Percentiles rank a stretch among this genome's conserved stretches.
These are phyloP conservation scores for Pyrenochaeta sp. DNA, from an alignment of 2,329 filamentous ascomycete species.

Conservation along the genomic window DNA sequence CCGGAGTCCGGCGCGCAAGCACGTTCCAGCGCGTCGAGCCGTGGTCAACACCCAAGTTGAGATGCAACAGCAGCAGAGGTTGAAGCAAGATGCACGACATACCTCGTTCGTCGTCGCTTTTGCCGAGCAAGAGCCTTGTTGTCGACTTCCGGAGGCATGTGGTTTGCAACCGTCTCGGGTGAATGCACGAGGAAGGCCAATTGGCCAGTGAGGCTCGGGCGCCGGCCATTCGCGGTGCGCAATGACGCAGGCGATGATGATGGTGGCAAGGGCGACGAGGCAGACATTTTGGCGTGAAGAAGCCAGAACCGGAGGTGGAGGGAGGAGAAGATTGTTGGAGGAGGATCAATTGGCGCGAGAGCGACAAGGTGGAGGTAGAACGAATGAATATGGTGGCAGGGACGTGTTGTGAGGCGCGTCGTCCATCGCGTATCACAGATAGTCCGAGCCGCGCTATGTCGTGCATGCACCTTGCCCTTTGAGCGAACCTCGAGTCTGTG, in stretches of 20 bases:
- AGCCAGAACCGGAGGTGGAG: constrained; percentile 3
- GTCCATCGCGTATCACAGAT: constrained; percentile 17
- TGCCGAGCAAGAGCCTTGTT: constrained; percentile 68
- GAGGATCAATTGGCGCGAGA: constrained; percentile 18
- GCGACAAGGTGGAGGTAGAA: constrained; percentile 21
- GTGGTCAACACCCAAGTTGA: constrained; percentile 24
- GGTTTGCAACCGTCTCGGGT: constrained; percentile 63
- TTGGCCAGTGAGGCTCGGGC: constrained; percentile 37
- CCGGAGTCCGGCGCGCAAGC: constrained; percentile 29
- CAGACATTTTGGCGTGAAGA: constrained; percentile 27
- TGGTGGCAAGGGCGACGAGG: constrained; percentile 38
- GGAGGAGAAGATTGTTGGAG: constrained; percentile 12
- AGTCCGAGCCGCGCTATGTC: constrained; percentile 26
- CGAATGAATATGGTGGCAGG: constrained; percentile 37
- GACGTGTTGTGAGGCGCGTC: constrained; percentile 26
- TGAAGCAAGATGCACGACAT: constrained; percentile 32
- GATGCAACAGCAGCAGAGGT: constrained; percentile 18
- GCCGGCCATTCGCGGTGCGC: constrained; percentile 25
- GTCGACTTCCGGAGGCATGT: constrained; percentile 65
- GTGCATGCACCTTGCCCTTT: constrained; percentile 15
- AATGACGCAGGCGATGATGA: constrained; percentile 34
- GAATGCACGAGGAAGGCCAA: constrained; percentile 70
- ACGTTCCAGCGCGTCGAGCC: constrained; percentile 43
- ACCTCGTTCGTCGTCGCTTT: constrained; percentile 70
- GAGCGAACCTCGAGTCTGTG: constrained; percentile 17